Evolutionary conservation across 441 rosid genomes (phyloP), one percentile per base, ranked within the genome.

Genomic region (Erodium chrysanthum): DNA sequence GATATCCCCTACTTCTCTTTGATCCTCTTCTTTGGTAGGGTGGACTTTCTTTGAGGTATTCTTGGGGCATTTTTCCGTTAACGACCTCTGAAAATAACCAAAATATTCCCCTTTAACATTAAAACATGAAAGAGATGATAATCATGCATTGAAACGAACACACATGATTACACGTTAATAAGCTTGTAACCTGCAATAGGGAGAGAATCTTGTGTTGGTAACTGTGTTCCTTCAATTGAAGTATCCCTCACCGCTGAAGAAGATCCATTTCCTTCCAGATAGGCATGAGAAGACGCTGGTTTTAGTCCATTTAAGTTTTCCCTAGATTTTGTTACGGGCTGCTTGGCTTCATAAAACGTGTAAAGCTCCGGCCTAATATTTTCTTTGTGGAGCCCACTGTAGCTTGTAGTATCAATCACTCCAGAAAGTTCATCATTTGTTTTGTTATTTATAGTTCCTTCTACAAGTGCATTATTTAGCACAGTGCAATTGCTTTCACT

Each of bases 361-460:
- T 84, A 83, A 66, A 87, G 84, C 66, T 83, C 92, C 70, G 88
- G 80, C 74, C 89, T 86, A 37, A 44, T 75, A 52, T 79, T 74
- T 80, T 82, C 86, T 21, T 66, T 69, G 11, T 74, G 62, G 46
- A 77, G 52, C 77, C 70, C 72, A 68, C 71, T 54, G 50, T 17
- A 63, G 64, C 73, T 48, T 42, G 69, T 42, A 27, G 69, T 48
- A 40, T 77, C 78, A 74, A 29, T 71, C 75, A 66, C 68, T 15
- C 67, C 76, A 52, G 68, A 52, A 63, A 71, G 74, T 71, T 73
- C 29, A 9, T 66, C 62, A 14, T 77, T 74, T 67, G 65, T 61
- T 70, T 70, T 61, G 65, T 60, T 20, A 70, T 6, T 58, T 35
- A 64, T 70, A 62, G 72, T 11, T 61, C 58, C 79, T 14, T 68